phyloP scores from a whole-genome alignment of 2,329 filamentous ascomycete species.

The Microcera coccophila region DNA sequence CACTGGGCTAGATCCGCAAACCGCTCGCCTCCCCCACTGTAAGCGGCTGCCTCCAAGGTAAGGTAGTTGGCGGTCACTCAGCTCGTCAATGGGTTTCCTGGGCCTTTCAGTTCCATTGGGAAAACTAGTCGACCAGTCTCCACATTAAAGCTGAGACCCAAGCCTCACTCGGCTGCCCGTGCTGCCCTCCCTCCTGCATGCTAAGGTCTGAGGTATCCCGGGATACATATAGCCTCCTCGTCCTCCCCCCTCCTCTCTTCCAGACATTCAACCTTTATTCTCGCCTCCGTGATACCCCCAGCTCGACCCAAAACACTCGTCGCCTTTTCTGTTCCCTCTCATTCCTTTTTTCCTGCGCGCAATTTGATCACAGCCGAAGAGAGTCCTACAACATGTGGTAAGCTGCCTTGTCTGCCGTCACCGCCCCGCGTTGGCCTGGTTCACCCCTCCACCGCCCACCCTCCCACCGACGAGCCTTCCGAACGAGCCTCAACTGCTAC shows the following conservation, averaged over 20 bases:
- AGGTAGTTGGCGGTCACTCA: no score
- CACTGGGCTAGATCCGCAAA: no score
- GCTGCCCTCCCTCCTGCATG: conserved; percentile 3
- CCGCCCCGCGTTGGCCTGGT: conserved; percentile 6
- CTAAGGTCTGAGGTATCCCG: neutral
- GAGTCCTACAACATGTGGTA: conserved; percentile 29
- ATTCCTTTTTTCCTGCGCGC: conserved; percentile 10
- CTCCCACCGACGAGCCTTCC: conserved; percentile 2
- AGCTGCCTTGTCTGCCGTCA: conserved; percentile 16
- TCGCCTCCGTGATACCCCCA: conserved; percentile 30
- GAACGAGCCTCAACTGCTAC: neutral
- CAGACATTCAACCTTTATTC: conserved; percentile 19
- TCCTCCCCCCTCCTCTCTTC: conserved; percentile 18
- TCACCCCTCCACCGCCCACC: conserved; percentile 3
- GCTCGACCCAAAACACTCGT: conserved; percentile 19
- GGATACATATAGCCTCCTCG: conserved; percentile 25
- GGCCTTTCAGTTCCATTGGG: neutral
- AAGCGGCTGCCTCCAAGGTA: no score
- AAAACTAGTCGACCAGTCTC: neutral
- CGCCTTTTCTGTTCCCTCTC: conserved; percentile 15
- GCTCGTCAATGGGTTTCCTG: no score
- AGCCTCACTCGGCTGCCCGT: conserved; percentile 8
- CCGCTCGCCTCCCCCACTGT: no score
- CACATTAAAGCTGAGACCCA: neutral
- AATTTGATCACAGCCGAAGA: conserved; percentile 7